These are phyloP conservation scores for Pythium aristosporum DNA, from an alignment of 352 stramenopile genomes.

Conservation along the genomic window DNA sequence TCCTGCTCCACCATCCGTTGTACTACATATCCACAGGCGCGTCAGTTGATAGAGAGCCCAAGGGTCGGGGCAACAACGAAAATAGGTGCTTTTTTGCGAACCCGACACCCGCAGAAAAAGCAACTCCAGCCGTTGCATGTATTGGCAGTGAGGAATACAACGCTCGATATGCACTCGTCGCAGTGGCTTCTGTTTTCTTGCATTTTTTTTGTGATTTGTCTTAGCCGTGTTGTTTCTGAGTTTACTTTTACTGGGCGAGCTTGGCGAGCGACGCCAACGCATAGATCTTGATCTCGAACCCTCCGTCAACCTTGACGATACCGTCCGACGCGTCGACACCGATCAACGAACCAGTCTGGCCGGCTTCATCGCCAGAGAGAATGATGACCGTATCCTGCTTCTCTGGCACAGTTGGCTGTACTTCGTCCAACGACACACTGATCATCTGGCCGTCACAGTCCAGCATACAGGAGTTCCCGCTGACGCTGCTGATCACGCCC, in stretches of 20 bases:
- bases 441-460: conserved; percentile 77
- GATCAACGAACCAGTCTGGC: conserved; percentile 81
- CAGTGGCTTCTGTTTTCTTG: conserved; percentile 9
- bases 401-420: conserved; percentile 78
- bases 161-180: conserved; percentile 6
- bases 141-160: conserved; percentile 9
- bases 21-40: conserved; percentile 16
- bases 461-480: conserved; percentile 67
- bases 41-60: conserved; percentile 10
- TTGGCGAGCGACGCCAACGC: conserved; percentile 79
- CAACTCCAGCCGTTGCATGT: conserved; percentile 20
- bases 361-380: conserved; percentile 81
- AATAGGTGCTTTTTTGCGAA: conserved; percentile 9
- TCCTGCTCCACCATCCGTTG: conserved; percentile 22
- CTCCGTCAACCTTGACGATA: conserved; percentile 88
- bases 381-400: conserved; percentile 89
- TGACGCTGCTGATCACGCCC: conserved; percentile 76
- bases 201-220: conserved; percentile 5
- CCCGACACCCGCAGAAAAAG: conserved; percentile 1
- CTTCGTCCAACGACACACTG: conserved; percentile 58
- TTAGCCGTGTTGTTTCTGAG: conserved; percentile 12
- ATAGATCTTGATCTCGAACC: conserved; percentile 91
- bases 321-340: conserved; percentile 84
- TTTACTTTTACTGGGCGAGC: conserved; percentile 67
- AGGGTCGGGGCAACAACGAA: conserved; percentile 2